Evolutionary conservation across 1,284 basidiomycete species (phyloP).

Genomic region (Apiotrichum porosum): DNA sequence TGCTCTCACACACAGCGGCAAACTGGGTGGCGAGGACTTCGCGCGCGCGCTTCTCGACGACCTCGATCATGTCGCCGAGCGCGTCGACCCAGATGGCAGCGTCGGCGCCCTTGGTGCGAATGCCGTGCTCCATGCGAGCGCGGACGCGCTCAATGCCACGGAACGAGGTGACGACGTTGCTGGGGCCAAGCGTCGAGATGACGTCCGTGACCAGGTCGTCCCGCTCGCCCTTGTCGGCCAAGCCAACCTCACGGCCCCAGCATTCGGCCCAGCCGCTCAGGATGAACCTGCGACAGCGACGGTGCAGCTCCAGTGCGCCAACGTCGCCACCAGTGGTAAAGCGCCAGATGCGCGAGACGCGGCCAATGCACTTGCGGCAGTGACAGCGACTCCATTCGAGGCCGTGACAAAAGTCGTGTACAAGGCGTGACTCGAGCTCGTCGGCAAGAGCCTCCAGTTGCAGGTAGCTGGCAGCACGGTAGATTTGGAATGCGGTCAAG

Average conservation of each 20-base stretch:
- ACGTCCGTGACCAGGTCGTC: slow-evolving; percentile 66
- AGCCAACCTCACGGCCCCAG: slow-evolving; percentile 78
- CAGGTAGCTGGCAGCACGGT: slow-evolving; percentile 78
- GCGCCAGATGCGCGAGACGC: slow-evolving; percentile 72
- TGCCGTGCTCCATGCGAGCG: slow-evolving; percentile 30
- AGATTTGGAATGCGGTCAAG: slow-evolving; percentile 82
- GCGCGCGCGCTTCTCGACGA: slow-evolving; percentile 59
- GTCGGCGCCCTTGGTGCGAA: slow-evolving; percentile 26
- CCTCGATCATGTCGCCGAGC: slow-evolving; percentile 60
- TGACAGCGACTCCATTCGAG: slow-evolving; percentile 73
- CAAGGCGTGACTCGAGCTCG: slow-evolving; percentile 74
- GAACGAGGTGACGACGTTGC: slow-evolving; percentile 61
- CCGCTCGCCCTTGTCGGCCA: slow-evolving; percentile 61
- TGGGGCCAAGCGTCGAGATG: slow-evolving; percentile 59
- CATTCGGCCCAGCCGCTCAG: slow-evolving; percentile 76
- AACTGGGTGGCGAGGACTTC: slow-evolving; percentile 59
- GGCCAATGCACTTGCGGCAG: slow-evolving; percentile 70
- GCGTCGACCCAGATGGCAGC: slow-evolving; percentile 66
- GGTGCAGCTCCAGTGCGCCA: slow-evolving; percentile 63
- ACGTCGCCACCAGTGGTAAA: slow-evolving; percentile 72
- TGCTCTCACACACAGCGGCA: slow-evolving; percentile 59
- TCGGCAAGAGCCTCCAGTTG: slow-evolving; percentile 66
- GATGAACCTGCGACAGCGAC: slow-evolving; percentile 66
- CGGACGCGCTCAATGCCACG: slow-evolving; percentile 27
- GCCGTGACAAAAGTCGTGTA: slow-evolving; percentile 82